Base-by-base conservation (phyloP, 1,284 basidiomycete species). In the Ceratobasidium sp. region DNA sequence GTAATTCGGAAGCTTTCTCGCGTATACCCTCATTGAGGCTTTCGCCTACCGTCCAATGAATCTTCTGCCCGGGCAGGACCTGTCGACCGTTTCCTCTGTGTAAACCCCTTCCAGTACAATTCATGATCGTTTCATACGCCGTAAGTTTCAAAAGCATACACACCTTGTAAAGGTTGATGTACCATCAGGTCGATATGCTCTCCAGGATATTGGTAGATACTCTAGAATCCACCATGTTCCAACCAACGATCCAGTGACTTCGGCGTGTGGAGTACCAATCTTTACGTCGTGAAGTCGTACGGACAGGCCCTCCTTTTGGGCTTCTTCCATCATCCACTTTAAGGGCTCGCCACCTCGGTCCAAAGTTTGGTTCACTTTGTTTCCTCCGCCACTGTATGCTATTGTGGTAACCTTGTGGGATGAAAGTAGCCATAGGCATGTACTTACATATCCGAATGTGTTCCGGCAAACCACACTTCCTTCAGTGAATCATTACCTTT, bases 381-480 rank as follows among this genome's bases (percentile, higher is more conserved):
- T 80, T 4, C 80, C 80, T 1, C 80, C 80, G 0, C 80, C 80
- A 51, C 80, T 80, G 49, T 3, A 15, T 1, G 15, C n/a, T n/a
- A 5, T n/a, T n/a, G n/a, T n/a, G n/a, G n/a, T n/a, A n/a, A n/a
- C n/a, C n/a, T n/a, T n/a, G n/a, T n/a, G n/a, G n/a, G n/a, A n/a
- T n/a, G n/a, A n/a, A n/a, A n/a, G n/a, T n/a, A n/a, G n/a, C n/a
- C n/a, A n/a, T n/a, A n/a, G n/a, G n/a, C n/a, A 13, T 42, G 39
- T 42, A 79, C 82, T 26, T 53, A 84, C 83, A 84, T 82, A 42
- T 83, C 83, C 0, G 82, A 83, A 28, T 84, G 83, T 51, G 77
- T 78, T n/a, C 84, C 84, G 7, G 83, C 79, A 74, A 84, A 84
- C 84, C 83, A 84, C 31, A 83, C 82, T 61, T 83, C 83, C 58